Conservation (phyloP, 768 basidiomycete species). For the Suillus spraguei region DNA sequence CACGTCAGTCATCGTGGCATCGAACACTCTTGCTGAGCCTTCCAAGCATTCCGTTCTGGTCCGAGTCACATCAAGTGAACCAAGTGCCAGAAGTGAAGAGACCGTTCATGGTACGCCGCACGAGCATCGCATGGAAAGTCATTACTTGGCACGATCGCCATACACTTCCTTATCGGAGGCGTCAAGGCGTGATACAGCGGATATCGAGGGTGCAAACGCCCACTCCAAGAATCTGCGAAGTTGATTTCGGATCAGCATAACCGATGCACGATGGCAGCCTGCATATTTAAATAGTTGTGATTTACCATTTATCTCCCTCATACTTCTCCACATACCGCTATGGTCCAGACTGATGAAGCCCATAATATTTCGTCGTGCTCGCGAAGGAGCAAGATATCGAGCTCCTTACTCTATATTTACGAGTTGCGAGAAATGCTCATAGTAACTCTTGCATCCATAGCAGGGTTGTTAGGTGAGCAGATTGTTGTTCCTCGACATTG, state of each 20-base stretch:
- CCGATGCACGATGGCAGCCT: not conserved
- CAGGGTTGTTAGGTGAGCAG: conserved; percentile 55
- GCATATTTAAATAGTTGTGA: not conserved
- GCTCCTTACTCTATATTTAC: conserved; percentile 49
- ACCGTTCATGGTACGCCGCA: not conserved
- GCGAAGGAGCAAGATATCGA: not conserved
- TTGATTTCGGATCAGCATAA: not conserved
- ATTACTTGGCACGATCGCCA: conserved; percentile 7
- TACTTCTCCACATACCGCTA: not conserved
- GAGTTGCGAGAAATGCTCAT: conserved; percentile 61
- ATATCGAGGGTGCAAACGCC: not conserved
- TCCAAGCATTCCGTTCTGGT: not conserved
- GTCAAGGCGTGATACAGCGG: not conserved
- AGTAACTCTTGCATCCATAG: conserved; percentile 54
- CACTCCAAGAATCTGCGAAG: conserved; percentile 1
- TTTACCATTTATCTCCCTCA: not conserved
- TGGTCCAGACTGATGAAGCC: not conserved
- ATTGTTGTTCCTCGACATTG: too few species aligned
- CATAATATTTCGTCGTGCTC: not conserved
- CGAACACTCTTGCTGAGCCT: not conserved
- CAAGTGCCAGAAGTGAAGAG: conserved; percentile 7
- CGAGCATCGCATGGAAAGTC: not conserved
- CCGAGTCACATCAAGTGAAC: not conserved
- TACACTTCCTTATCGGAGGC: not conserved
- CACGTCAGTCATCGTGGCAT: not conserved